Percentiles rank a stretch among this genome's conserved stretches.
These are phyloP conservation scores for Boletus sp. DNA, from an alignment of 1,284 basidiomycete species.

Conservation along the genomic window DNA sequence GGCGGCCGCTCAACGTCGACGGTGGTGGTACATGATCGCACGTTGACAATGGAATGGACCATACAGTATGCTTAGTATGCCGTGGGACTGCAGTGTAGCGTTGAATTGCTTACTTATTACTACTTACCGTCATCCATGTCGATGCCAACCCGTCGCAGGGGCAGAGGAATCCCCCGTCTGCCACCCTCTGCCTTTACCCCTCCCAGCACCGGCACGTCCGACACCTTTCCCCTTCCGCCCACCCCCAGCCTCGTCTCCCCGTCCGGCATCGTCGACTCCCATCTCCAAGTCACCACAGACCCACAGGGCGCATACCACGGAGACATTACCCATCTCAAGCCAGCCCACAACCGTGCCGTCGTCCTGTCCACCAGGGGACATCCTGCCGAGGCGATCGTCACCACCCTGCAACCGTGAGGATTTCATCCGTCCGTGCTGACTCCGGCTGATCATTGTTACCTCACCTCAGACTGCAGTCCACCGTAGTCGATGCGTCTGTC, in stretches of 20 bases:
- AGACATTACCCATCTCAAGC: conserved; percentile 35
- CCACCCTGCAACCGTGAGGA: conserved; percentile 21
- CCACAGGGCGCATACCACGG: conserved; percentile 41
- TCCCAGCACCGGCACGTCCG: conserved; percentile 60
- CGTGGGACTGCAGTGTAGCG: conserved; percentile 17
- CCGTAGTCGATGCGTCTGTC: conserved; percentile 36
- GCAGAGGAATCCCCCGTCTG: conserved; percentile 60
- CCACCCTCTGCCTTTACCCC: conserved; percentile 70
- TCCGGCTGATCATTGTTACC: conserved; percentile 14
- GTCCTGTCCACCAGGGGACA: conserved; percentile 25
- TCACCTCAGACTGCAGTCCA: conserved; percentile 35
- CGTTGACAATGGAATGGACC: too few species aligned
- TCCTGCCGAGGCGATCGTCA: conserved; percentile 13
- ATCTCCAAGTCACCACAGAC: conserved; percentile 40
- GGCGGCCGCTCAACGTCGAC: conserved; percentile 19
- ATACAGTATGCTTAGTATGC: not conserved
- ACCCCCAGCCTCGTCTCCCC: conserved; percentile 67
- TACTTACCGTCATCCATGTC: not conserved
- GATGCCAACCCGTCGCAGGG: conserved; percentile 42
- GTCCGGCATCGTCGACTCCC: conserved; percentile 60
- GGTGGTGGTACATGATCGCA: not conserved
- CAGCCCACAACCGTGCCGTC: conserved; percentile 39
- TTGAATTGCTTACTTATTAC: not conserved
- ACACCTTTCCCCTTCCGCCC: conserved; percentile 63
- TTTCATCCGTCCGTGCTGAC: not conserved